These are phyloP conservation scores for Rhodomyrtus psidioides DNA, from an alignment of 441 rosid species.

Conservation along the genomic window DNA sequence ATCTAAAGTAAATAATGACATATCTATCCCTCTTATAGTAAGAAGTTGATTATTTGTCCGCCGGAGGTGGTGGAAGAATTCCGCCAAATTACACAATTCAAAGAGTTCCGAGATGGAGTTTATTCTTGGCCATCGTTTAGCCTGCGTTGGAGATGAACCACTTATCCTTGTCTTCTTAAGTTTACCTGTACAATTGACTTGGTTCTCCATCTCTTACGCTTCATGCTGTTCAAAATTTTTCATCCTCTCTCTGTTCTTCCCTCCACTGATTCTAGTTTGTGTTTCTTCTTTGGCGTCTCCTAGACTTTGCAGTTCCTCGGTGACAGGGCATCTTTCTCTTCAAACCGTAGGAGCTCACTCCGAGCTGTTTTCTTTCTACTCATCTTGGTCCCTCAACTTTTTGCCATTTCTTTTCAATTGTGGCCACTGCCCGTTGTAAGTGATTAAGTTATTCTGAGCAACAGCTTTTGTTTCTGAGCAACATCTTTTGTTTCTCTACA, in stretches of 20 bases:
- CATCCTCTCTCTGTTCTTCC: constrained; percentile 1
- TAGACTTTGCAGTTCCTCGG: constrained; percentile 91
- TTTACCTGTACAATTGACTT: neutral
- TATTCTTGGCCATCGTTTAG: neutral
- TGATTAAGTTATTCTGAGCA: neutral
- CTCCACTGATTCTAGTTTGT: constrained; percentile 21
- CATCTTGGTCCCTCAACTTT: constrained; percentile 1
- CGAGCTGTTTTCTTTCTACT: constrained; percentile 9
- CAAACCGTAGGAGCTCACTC: neutral
- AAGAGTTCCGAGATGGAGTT: neutral
- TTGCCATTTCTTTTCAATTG: neutral
- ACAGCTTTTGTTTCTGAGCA: neutral
- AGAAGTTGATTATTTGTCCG: neutral
- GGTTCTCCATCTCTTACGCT: neutral
- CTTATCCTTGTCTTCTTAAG: neutral
- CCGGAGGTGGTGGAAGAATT: neutral
- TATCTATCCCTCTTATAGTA: neutral
- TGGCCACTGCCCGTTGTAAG: neutral
- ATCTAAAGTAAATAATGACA: neutral
- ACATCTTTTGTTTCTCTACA: neutral
- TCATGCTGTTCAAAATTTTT: neutral
- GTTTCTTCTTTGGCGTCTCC: constrained; percentile 26
- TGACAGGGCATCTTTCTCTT: constrained; percentile 28
- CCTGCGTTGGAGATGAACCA: neutral
- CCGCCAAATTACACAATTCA: neutral